These are phyloP conservation scores for Kluyveromyces lactis DNA, from an alignment of 805 yeast genomes.

Conservation along the genomic window DNA sequence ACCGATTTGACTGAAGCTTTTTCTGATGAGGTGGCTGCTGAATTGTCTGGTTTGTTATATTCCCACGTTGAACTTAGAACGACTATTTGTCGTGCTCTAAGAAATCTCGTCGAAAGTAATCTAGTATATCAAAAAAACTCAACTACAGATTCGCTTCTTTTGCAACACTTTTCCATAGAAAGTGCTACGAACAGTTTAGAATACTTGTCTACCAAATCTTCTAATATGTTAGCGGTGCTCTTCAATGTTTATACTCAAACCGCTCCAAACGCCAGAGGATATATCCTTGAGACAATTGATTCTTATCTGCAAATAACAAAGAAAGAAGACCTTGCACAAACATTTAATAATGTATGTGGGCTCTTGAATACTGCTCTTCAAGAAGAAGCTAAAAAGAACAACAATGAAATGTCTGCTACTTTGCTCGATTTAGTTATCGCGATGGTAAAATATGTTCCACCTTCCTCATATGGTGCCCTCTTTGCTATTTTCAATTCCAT, in stretches of 20 bases:
- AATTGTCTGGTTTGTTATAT: constrained; percentile 66
- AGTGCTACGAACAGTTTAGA: constrained; percentile 50
- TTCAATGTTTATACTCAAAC: constrained; percentile 93
- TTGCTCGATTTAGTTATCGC: constrained; percentile 87
- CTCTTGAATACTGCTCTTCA: constrained; percentile 69
- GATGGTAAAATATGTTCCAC: constrained; percentile 78
- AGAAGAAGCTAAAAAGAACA: constrained; percentile 35
- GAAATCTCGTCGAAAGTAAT: constrained; percentile 71
- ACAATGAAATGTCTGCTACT: constrained; percentile 53
- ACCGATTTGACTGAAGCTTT: constrained; percentile 58
- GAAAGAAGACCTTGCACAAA: constrained; percentile 54
- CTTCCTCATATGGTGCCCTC: constrained; percentile 58
- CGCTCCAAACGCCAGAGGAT: constrained; percentile 72
- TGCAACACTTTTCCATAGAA: constrained; percentile 50
- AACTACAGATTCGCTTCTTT: constrained; percentile 47
- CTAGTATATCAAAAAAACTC: constrained; percentile 43
- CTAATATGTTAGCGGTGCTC: constrained; percentile 75
- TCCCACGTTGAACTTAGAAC: constrained; percentile 68
- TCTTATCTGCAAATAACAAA: constrained; percentile 65
- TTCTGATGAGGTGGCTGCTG: constrained; percentile 68
- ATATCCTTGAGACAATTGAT: constrained; percentile 79
- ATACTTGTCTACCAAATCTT: constrained; percentile 55
- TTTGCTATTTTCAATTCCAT: constrained; percentile 72
- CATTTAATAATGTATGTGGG: constrained; percentile 81
- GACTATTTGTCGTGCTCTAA: constrained; percentile 74